A percentile compares a stretch with the other conserved stretches of the same genome.
Evolutionary conservation across 2,329 filamentous ascomycete species (phyloP).

Genomic region (Aspergillus sp.): DNA sequence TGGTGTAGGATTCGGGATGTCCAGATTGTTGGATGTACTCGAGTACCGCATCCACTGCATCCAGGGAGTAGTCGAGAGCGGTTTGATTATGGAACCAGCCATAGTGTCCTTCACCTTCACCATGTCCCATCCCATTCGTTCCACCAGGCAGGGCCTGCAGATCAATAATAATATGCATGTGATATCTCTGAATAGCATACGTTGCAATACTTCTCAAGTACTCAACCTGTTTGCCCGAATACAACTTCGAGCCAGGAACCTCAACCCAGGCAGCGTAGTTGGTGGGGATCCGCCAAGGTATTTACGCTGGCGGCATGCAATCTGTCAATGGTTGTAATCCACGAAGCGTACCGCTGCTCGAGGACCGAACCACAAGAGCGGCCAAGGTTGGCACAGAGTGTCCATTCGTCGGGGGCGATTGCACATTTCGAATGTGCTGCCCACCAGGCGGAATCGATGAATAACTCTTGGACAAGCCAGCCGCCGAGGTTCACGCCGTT

Average conservation of each 20-base stretch:
- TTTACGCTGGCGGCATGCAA: neutral
- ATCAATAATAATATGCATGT: constrained; percentile 30
- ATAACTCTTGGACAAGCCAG: too few relatives aligned
- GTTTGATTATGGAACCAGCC: constrained; percentile 30
- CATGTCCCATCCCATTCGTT: constrained; percentile 26
- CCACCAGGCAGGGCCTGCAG: constrained; percentile 31
- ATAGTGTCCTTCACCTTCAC: constrained; percentile 25
- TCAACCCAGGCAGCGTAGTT: constrained; percentile 23
- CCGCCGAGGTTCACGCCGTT: too few relatives aligned
- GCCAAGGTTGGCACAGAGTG: too few relatives aligned
- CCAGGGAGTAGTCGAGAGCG: constrained; percentile 24
- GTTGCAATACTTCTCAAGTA: constrained; percentile 25
- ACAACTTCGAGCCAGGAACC: constrained; percentile 28
- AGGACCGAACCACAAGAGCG: too few relatives aligned
- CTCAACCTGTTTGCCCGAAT: constrained; percentile 25
- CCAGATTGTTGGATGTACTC: neutral
- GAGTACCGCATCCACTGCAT: constrained; percentile 26
- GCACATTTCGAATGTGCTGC: too few relatives aligned
- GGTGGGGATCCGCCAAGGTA: constrained; percentile 14
- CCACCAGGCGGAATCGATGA: too few relatives aligned
- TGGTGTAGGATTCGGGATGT: constrained; percentile 1
- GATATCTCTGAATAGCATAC: constrained; percentile 26
- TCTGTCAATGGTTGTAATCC: constrained; percentile 12
- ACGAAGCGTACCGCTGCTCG: too few relatives aligned
- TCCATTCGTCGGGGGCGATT: too few relatives aligned